Evolutionary conservation across 169 alveolate species (phyloP).

Genomic region (Babesia sp.): DNA sequence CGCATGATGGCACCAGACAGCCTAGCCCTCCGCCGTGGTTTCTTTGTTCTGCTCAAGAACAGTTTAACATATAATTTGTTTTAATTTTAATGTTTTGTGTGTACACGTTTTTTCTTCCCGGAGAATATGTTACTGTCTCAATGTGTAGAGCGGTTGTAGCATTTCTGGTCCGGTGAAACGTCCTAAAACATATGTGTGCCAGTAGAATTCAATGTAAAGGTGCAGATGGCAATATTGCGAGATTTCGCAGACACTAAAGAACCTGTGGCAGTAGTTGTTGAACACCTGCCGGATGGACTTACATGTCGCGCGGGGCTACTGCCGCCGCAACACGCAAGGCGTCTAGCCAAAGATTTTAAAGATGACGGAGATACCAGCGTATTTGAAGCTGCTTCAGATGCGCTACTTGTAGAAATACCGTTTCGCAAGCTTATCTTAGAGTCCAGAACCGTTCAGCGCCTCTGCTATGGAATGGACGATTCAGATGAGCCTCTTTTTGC

Average conservation of each 20-base stretch:
- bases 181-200: background rate
- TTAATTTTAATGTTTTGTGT: too few relatives aligned
- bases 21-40: too few relatives aligned
- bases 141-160: background rate
- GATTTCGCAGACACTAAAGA: background rate
- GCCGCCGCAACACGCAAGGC: slow-evolving; percentile 53
- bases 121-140: too few relatives aligned
- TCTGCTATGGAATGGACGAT: slow-evolving; percentile 57
- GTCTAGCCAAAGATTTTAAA: slow-evolving; percentile 39
- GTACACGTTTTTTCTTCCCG: too few relatives aligned
- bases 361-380: slow-evolving; percentile 32
- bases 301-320: slow-evolving; percentile 57
- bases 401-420: slow-evolving; percentile 60
- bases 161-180: background rate
- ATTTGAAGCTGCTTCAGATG: slow-evolving; percentile 4
- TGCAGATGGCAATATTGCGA: background rate
- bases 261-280: slow-evolving; percentile 52
- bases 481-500: slow-evolving; percentile 21
- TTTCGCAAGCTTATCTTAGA: slow-evolving; percentile 56
- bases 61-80: background rate
- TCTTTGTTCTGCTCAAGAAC: background rate
- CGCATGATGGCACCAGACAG: too few relatives aligned
- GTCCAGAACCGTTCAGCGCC: slow-evolving; percentile 59
- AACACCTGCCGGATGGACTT: slow-evolving; percentile 47
- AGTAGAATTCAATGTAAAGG: background rate